A percentile compares a stretch with the other conserved stretches of the same genome.
Evolutionary conservation across 2,329 filamentous ascomycete genomes (phyloP).

Genomic region (Xylaria sp.): DNA sequence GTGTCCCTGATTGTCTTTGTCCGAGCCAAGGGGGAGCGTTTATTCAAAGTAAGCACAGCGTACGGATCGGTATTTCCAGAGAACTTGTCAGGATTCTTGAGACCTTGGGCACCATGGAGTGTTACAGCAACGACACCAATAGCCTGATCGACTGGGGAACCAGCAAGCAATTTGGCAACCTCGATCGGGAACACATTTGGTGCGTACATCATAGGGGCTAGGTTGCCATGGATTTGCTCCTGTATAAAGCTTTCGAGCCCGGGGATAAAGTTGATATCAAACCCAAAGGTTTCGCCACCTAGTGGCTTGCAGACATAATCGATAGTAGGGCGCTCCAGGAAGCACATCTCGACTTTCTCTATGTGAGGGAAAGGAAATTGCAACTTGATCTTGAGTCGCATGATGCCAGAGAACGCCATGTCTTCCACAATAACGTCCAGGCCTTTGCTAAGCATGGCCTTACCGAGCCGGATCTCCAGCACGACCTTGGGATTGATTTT

Average conservation of each 20-base stretch:
- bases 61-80: slow-evolving; percentile 92
- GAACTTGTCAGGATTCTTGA: slow-evolving; percentile 96
- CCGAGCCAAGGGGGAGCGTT: slow-evolving; percentile 77
- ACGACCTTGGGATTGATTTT: slow-evolving; percentile 98
- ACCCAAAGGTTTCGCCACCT: slow-evolving; percentile 92
- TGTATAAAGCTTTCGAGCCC: slow-evolving; percentile 92
- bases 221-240: slow-evolving; percentile 92
- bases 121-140: slow-evolving; percentile 93
- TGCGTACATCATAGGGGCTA: slow-evolving; percentile 97
- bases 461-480: slow-evolving; percentile 91
- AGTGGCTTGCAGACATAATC: slow-evolving; percentile 99
- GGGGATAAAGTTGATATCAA: slow-evolving; percentile 99
- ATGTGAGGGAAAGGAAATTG: slow-evolving; percentile 96
- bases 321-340: slow-evolving; percentile 84
- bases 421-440: slow-evolving; percentile 97
- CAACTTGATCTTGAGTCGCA: slow-evolving; percentile 97
- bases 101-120: slow-evolving; percentile 85
- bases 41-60: slow-evolving; percentile 81
- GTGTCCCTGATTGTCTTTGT: slow-evolving; percentile 90
- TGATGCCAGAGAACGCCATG: slow-evolving; percentile 93
- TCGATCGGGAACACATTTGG: slow-evolving; percentile 99
- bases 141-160: slow-evolving; percentile 91
- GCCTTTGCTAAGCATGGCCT: slow-evolving; percentile 96
- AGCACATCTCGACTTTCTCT: slow-evolving; percentile 93
- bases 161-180: slow-evolving; percentile 96